phyloP scores from a whole-genome alignment of 805 yeast genomes.

The Pichia pseudocactophila region DNA sequence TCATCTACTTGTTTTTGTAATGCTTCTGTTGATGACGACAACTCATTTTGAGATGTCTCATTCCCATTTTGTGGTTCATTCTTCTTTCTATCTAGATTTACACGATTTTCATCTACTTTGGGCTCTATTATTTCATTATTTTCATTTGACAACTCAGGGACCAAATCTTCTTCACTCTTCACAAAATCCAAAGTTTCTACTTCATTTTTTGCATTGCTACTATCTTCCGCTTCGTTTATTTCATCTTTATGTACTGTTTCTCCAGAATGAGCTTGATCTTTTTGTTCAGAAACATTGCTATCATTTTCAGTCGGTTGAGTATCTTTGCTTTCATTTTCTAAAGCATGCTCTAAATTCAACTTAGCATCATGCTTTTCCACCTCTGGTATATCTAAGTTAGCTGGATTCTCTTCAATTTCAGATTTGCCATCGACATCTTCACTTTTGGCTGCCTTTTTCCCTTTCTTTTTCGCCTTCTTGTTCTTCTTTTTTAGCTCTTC shows the following conservation, averaged over 20 bases:
- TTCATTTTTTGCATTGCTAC: too few species aligned
- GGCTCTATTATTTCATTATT: too few species aligned
- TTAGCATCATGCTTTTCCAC: slow-evolving; percentile 6
- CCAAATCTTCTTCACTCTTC: too few species aligned
- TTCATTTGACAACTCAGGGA: too few species aligned
- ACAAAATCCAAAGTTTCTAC: too few species aligned
- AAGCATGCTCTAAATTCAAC: too few species aligned
- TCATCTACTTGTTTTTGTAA: slow-evolving; percentile 28
- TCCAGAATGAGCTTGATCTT: not conserved
- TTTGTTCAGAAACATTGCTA: not conserved
- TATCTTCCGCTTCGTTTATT: too few species aligned
- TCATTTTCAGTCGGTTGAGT: too few species aligned
- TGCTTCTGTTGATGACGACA: slow-evolving; percentile 18
- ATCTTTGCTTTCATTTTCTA: too few species aligned
- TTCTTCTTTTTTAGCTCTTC: slow-evolving; percentile 27
- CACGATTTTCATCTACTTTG: too few species aligned
- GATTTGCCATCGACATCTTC: slow-evolving; percentile 4
- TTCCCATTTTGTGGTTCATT: not conserved
- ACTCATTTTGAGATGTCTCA: too few species aligned
- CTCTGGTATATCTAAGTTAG: not conserved
- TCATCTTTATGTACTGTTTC: too few species aligned
- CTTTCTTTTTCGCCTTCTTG: slow-evolving; percentile 19
- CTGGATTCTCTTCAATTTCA: not conserved
- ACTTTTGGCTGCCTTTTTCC: slow-evolving; percentile 12
- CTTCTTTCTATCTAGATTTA: slow-evolving; percentile 1